Evolutionary conservation across 352 stramenopile species (phyloP).

Genomic region (Pythium oligandrum): DNA sequence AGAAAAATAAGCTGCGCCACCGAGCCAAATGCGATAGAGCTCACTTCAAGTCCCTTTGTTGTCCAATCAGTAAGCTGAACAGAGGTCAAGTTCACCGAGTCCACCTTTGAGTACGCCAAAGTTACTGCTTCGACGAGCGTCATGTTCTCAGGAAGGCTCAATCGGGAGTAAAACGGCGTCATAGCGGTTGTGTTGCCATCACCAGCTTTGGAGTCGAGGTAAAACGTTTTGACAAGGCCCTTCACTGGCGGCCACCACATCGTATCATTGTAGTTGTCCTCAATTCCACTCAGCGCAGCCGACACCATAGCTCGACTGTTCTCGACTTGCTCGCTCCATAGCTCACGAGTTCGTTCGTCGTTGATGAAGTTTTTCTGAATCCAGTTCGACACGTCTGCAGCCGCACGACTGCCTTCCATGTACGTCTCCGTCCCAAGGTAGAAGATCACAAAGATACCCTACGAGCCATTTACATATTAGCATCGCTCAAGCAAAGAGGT

Average conservation of each 20-base stretch:
- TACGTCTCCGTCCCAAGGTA: slow-evolving; percentile 84
- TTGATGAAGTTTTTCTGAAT: slow-evolving; percentile 87
- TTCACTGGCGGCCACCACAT: slow-evolving; percentile 88
- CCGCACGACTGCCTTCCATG: slow-evolving; percentile 79
- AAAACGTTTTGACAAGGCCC: slow-evolving; percentile 79
- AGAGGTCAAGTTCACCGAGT: slow-evolving; percentile 81
- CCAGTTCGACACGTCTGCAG: slow-evolving; percentile 67
- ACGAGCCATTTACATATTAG: not conserved
- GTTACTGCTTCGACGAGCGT: slow-evolving; percentile 69
- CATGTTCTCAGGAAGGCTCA: slow-evolving; percentile 78
- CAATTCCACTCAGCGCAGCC: slow-evolving; percentile 67
- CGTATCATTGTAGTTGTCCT: slow-evolving; percentile 85
- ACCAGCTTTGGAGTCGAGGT: slow-evolving; percentile 57
- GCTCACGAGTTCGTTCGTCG: slow-evolving; percentile 72
- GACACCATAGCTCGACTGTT: slow-evolving; percentile 81
- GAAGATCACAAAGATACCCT: slow-evolving; percentile 78
- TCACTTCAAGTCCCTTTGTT: slow-evolving; percentile 78
- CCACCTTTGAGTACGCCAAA: slow-evolving; percentile 79
- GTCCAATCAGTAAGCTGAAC: slow-evolving; percentile 85
- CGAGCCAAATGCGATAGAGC: slow-evolving; percentile 75
- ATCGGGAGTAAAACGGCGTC: slow-evolving; percentile 38
- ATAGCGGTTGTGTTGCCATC: slow-evolving; percentile 49
- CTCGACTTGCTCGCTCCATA: slow-evolving; percentile 82
- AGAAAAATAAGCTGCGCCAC: slow-evolving; percentile 79
- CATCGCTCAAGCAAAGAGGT: not conserved